These are phyloP conservation scores for Colletotrichum spinosum DNA, from an alignment of 2,329 filamentous ascomycete species.

Conservation along the genomic window DNA sequence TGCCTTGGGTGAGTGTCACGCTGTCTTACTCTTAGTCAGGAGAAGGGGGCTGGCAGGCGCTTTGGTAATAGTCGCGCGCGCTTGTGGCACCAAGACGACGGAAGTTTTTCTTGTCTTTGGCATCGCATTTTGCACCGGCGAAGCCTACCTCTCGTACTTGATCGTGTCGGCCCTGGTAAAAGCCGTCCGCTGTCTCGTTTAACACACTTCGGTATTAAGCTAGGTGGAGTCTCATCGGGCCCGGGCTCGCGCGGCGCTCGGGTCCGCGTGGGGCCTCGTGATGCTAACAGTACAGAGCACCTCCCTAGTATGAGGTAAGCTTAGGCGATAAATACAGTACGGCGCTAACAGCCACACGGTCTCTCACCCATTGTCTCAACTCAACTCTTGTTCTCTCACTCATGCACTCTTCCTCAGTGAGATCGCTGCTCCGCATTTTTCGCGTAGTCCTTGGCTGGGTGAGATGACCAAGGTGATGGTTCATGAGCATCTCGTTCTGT, in stretches of 20 bases:
- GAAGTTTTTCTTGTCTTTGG: neutral
- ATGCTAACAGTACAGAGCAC: too few relatives aligned
- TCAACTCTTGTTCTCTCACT: neutral
- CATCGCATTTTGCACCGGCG: neutral
- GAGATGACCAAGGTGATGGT: too few relatives aligned
- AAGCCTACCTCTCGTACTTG: neutral
- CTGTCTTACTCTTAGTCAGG: slow-evolving; percentile 26
- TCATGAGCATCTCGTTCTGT: too few relatives aligned
- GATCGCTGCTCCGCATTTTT: too few relatives aligned
- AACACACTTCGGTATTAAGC: neutral
- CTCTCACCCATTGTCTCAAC: neutral
- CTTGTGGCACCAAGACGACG: neutral
- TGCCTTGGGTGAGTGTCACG: neutral
- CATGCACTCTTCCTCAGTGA: neutral
- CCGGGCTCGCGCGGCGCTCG: slow-evolving; percentile 7
- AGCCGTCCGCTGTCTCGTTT: slow-evolving; percentile 15
- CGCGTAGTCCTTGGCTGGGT: neutral
- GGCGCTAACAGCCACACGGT: slow-evolving; percentile 26
- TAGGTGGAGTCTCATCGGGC: slow-evolving; percentile 6
- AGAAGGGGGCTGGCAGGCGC: slow-evolving; percentile 19
- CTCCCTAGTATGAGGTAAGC: neutral
- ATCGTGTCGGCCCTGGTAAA: slow-evolving; percentile 15
- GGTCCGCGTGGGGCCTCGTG: slow-evolving; percentile 10
- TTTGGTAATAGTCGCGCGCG: slow-evolving; percentile 32
- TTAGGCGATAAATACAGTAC: slow-evolving; percentile 20